A percentile compares a stretch with the other conserved stretches of the same genome.
phyloP scores from a whole-genome alignment of 1,284 basidiomycete species.

The Ceratobasidium papillatum region DNA sequence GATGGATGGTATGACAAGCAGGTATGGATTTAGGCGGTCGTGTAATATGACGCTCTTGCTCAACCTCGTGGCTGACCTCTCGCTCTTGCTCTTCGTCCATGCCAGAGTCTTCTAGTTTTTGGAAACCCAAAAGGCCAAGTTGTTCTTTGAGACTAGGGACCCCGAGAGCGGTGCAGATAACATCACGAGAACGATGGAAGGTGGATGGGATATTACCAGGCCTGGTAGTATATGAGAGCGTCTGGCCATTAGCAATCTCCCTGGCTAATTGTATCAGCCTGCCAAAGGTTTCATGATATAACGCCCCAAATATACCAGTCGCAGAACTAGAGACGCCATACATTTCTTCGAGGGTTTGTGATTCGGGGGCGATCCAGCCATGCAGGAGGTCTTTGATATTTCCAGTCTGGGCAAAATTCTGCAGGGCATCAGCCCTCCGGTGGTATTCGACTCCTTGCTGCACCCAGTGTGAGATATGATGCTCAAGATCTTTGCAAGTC shows the following conservation, averaged over 20 bases:
- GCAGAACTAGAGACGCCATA: conserved; percentile 47
- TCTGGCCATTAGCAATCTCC: no score
- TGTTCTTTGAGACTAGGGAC: conserved; percentile 41
- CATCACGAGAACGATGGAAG: no score
- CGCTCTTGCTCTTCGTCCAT: conserved; percentile 62
- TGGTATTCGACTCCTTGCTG: conserved; percentile 59
- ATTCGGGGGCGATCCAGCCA: conserved; percentile 56
- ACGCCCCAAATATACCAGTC: neutral
- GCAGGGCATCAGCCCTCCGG: conserved; percentile 50
- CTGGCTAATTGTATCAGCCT: no score
- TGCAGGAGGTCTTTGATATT: conserved; percentile 44
- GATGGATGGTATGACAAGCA: conserved; percentile 7
- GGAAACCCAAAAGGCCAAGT: conserved; percentile 51
- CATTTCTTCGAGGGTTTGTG: conserved; percentile 54
- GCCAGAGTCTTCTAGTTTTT: conserved; percentile 43
- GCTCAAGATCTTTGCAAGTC: conserved; percentile 19
- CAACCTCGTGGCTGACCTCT: conserved; percentile 39
- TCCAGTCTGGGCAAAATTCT: neutral
- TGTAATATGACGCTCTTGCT: conserved; percentile 33
- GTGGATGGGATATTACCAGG: no score
- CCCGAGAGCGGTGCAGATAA: neutral
- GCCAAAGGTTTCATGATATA: no score
- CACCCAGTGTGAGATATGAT: conserved; percentile 40
- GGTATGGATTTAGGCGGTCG: conserved; percentile 21
- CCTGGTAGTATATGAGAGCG: no score